Base-by-base conservation (phyloP, 2,329 filamentous ascomycete species). In the Cercospora janseana region DNA sequence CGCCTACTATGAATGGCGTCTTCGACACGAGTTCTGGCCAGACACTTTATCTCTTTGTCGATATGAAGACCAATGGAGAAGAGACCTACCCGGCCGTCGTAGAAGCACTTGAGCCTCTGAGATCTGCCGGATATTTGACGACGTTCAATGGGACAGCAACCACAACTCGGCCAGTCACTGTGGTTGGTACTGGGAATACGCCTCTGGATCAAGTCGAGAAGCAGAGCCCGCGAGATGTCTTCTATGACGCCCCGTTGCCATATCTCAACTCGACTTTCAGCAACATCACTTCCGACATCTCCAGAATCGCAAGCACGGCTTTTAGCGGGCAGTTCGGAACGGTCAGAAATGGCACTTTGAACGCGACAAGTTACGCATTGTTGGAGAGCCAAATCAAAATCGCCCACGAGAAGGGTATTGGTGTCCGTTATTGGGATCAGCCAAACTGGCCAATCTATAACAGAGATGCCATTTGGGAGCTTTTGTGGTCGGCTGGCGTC, bases 11-110 rank as follows among this genome's bases (percentile, higher is more conserved):
- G 34, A 80, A 83, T 60, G 82, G 82, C 26, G 79, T 85, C 10
- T 85, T 76, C 61, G 82, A 85, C 64, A 79, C 79, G 1, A 61
- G 62, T 26, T 62, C 69, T 1, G 70, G 65, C 4, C 80, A 84
- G 64, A 84, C 81, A 0, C 71, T 86, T 4, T 83, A 83, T 68
- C 72, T 85, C 38, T 83, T 82, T 66, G 77, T 85, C 51, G 82
- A 85, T 61, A 60, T 83, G 51, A 85, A 85, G 66, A 84, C 81
- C 0, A 68, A 75, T 27, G 80, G 80, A 4, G 60, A 67, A 0
- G 71, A 70, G 24, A 82, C 82, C 1, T 83, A 78, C 71, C 70
- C 79, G 2, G 72, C 71, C 26, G 80, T 83, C 2, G 69, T 82
- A 27, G 60, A 72, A 18, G 80, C 79, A 0, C 70, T 86, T 1